phyloP scores from a whole-genome alignment of 495 filamentous ascomycete species.

The Penicillium ochrochloron region DNA sequence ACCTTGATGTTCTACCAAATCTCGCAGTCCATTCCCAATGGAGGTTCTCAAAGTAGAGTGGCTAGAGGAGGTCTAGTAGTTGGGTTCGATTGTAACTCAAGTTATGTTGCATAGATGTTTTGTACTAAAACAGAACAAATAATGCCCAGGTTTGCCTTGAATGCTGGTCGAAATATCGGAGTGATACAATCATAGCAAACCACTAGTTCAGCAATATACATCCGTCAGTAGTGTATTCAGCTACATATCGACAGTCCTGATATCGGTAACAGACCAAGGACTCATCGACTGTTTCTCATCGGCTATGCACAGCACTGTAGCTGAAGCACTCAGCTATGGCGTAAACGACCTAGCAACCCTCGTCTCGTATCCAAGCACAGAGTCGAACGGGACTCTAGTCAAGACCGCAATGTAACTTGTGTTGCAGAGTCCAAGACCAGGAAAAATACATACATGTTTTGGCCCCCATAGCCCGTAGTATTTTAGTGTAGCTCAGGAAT shows the following conservation, averaged over 20 bases:
- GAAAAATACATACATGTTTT: not conserved
- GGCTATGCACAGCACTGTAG: constrained; percentile 1
- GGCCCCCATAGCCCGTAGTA: not conserved
- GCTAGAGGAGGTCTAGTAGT: too few relatives aligned
- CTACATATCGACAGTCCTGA: not conserved
- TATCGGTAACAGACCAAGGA: not conserved
- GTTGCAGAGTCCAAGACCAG: not conserved
- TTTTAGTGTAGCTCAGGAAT: not conserved
- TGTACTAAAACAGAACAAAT: not conserved
- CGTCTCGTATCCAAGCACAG: not conserved
- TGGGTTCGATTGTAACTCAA: not conserved
- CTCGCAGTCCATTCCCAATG: not conserved
- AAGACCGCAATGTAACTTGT: not conserved
- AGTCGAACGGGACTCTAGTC: not conserved
- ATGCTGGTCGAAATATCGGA: not conserved
- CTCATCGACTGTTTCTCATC: not conserved
- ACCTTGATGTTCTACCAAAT: not conserved
- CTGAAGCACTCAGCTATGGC: not conserved
- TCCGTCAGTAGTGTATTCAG: not conserved
- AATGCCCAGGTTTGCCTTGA: not conserved
- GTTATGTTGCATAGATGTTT: not conserved
- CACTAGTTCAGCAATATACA: not conserved
- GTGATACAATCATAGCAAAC: not conserved
- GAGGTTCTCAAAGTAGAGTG: not conserved
- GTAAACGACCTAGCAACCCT: not conserved